Base-by-base conservation (phyloP, 352 stramenopile species). In the Globisporangium takayamanum region DNA sequence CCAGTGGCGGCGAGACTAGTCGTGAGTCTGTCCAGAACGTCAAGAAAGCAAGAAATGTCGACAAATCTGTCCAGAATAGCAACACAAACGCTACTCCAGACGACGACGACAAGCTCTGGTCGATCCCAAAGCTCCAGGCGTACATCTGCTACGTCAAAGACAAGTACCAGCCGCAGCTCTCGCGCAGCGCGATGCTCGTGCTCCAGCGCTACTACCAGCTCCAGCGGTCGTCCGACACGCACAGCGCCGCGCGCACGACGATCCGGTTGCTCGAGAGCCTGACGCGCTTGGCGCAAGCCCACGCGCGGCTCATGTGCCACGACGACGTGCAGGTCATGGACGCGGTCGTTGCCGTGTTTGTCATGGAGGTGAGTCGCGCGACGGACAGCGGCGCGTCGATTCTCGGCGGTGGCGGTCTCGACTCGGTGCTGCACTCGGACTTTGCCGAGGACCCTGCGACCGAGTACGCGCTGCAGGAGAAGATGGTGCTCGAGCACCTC, bases 231-330 rank as follows among this genome's bases (percentile, higher is more conserved):
- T 78, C 70, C 4, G 82, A 92, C 51, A 74, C 66, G 66, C 61
- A 81, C 57, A 76, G 87, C 70, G 69, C 80, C 28, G 66, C 78
- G 52, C 79, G 88, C 6, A 96, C 96, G 26, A 99, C 95, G 22
- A 95, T 98, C 58, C 86, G 95, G 18, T 84, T 98, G 61, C 68
- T 99, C 0, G 94, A 98, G 69, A 97, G 85, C 50, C 80, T 98
- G 33, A 97, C 97, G 60, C 85, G 96, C 6, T 57, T 99, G 5
- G 72, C 87, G 7, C 83, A 94, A 69, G 95, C 94, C 12, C 94
- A 98, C 68, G 95, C 95, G 28, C 69, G 93, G 37, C 63, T 95
- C 6, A 88, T 91, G 80, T 87, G 69, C 33, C 81, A 87, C 59
- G 63, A 80, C 0, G 64, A 87, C 57, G 85, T 92, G 14, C 66